Evolutionary conservation across 352 stramenopile genomes (phyloP).

Genomic region (Pythium apleroticum): DNA sequence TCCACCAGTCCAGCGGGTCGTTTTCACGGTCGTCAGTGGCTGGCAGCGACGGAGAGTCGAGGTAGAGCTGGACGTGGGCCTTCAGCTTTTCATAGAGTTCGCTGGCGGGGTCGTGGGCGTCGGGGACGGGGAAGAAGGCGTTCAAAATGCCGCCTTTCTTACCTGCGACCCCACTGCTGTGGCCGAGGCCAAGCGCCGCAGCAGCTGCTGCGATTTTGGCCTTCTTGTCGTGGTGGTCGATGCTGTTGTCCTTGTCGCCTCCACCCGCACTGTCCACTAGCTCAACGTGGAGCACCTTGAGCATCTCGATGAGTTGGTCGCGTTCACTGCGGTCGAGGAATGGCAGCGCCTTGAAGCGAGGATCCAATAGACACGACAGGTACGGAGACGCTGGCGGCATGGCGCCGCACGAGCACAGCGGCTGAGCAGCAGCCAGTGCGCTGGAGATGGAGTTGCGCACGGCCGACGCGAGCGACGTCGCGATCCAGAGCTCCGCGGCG

Average conservation of each 20-base stretch:
- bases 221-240: conserved; percentile 34
- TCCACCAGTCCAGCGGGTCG: conserved; percentile 85
- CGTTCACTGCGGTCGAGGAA: conserved; percentile 61
- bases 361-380: conserved; percentile 66
- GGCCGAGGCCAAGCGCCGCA: conserved; percentile 8
- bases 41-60: conserved; percentile 64
- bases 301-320: conserved; percentile 49
- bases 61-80: conserved; percentile 63
- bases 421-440: conserved; percentile 37
- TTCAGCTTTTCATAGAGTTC: conserved; percentile 64
- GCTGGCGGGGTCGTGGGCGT: conserved; percentile 34
- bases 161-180: conserved; percentile 19
- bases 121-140: conserved; percentile 64
- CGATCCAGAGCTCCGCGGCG: conserved; percentile 61
- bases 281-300: conserved; percentile 52
- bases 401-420: conserved; percentile 48
- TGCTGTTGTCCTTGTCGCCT: conserved; percentile 23
- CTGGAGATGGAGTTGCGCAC: conserved; percentile 60
- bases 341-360: conserved; percentile 71
- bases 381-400: conserved; percentile 51
- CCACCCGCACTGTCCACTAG: conserved; percentile 37
- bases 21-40: conserved; percentile 70
- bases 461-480: conserved; percentile 54
- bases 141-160: conserved; percentile 45
- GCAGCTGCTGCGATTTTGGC: conserved; percentile 27